Percentiles rank a stretch among this genome's conserved stretches.
Evolutionary conservation across 352 stramenopile genomes (phyloP).

Genomic region (Phytophthora sansomeana): DNA sequence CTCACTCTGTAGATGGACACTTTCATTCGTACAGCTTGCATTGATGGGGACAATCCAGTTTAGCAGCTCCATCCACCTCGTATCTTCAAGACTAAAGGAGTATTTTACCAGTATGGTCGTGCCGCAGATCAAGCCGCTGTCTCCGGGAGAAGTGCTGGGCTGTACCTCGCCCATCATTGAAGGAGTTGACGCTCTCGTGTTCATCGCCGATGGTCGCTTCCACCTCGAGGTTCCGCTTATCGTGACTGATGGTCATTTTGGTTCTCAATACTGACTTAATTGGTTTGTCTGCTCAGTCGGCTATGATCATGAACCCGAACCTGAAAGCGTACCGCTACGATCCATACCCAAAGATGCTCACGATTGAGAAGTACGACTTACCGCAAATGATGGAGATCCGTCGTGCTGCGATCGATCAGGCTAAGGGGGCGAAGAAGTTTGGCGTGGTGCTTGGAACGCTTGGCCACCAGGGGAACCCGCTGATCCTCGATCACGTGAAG

Average conservation of each 20-base stretch:
- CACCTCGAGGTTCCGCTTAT: slow-evolving; percentile 94
- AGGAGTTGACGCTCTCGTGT: slow-evolving; percentile 95
- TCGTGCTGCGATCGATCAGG: slow-evolving; percentile 76
- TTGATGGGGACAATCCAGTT: slow-evolving; percentile 98
- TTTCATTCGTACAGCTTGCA: slow-evolving; percentile 64
- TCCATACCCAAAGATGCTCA: slow-evolving; percentile 98
- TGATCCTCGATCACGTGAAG: slow-evolving; percentile 95
- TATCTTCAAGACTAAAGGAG: slow-evolving; percentile 73
- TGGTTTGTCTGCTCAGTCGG: slow-evolving; percentile 58
- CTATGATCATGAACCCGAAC: slow-evolving; percentile 99
- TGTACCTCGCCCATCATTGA: slow-evolving; percentile 97
- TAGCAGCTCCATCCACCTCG: slow-evolving; percentile 90
- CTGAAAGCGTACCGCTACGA: slow-evolving; percentile 98
- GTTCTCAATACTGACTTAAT: background rate
- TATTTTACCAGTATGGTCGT: slow-evolving; percentile 88
- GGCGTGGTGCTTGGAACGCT: slow-evolving; percentile 99
- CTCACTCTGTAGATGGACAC: background rate
- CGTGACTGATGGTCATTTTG: background rate
- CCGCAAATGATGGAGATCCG: slow-evolving; percentile 96
- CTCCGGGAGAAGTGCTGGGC: slow-evolving; percentile 97
- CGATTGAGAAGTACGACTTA: slow-evolving; percentile 97
- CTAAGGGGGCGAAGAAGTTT: slow-evolving; percentile 90
- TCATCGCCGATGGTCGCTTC: slow-evolving; percentile 99
- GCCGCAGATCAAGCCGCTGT: slow-evolving; percentile 98
- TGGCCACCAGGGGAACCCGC: slow-evolving; percentile 97